Percentiles rank a stretch among this genome's conserved stretches.
phyloP scores from a whole-genome alignment of 208 protist genomes.

The Novymonas esmeraldas region DNA sequence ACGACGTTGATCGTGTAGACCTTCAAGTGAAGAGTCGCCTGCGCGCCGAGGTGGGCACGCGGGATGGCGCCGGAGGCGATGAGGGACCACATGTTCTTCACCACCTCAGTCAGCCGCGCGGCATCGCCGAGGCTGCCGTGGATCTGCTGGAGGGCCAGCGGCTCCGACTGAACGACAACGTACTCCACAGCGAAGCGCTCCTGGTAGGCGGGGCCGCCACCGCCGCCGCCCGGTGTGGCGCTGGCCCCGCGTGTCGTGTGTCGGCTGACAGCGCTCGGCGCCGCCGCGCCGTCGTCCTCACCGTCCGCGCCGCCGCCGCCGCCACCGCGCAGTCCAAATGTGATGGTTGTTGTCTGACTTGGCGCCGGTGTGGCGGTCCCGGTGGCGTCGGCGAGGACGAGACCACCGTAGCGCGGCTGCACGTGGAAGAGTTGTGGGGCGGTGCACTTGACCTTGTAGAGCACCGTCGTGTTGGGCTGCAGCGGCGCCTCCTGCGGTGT shows the following conservation, averaged over 20 bases:
- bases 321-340: constrained; percentile 42
- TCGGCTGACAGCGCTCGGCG: neutral
- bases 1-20: constrained; percentile 61
- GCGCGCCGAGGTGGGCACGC: constrained; percentile 32
- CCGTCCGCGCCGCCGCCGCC: constrained; percentile 14
- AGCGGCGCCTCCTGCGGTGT: constrained; percentile 11
- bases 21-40: constrained; percentile 43
- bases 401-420: constrained; percentile 72
- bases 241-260: constrained; percentile 10
- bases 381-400: constrained; percentile 49
- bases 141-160: constrained; percentile 51
- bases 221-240: constrained; percentile 10
- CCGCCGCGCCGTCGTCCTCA: constrained; percentile 2
- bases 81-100: constrained; percentile 61
- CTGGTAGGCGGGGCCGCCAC: constrained; percentile 31
- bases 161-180: constrained; percentile 43
- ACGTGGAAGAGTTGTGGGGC: constrained; percentile 78
- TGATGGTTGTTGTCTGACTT: constrained; percentile 23
- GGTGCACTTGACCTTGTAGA: constrained; percentile 87
- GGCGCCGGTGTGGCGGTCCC: constrained; percentile 19
- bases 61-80: constrained; percentile 43
- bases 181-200: constrained; percentile 76
- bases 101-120: constrained; percentile 40
- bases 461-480: constrained; percentile 45
- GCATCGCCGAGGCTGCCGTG: constrained; percentile 22